Conservation (phyloP, 2,329 filamentous ascomycete genomes). For the Aspergillus aculeatus region DNA sequence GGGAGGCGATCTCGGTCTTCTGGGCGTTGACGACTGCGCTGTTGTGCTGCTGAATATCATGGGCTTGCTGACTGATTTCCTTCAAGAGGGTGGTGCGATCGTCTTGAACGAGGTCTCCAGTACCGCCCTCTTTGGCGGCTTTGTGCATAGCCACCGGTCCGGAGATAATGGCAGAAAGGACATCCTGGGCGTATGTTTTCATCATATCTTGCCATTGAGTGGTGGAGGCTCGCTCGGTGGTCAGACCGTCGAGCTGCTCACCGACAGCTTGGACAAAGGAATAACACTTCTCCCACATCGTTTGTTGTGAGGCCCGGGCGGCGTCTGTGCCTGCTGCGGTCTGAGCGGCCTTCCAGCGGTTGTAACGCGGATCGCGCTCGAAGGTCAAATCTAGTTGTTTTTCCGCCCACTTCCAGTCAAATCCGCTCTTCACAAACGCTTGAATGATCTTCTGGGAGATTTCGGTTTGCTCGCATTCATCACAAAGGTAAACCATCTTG, state of each 20-base stretch:
- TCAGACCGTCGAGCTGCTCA: constrained; percentile 26
- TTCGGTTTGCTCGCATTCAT: constrained; percentile 32
- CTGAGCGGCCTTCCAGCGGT: constrained; percentile 32
- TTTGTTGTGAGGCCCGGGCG: constrained; percentile 17
- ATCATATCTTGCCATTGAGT: constrained; percentile 21
- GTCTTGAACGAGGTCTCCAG: not conserved
- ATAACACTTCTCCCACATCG: constrained; percentile 34
- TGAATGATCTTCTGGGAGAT: constrained; percentile 33
- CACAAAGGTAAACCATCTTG: constrained; percentile 42
- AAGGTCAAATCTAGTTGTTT: constrained; percentile 30
- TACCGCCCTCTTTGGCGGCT: not conserved
- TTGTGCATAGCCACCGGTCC: constrained; percentile 9
- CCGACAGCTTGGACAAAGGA: constrained; percentile 33
- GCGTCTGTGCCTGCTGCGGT: constrained; percentile 13
- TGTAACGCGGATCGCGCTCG: constrained; percentile 21
- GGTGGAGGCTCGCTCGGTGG: constrained; percentile 14
- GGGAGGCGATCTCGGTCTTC: constrained; percentile 25
- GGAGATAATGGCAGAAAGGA: constrained; percentile 24
- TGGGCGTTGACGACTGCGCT: constrained; percentile 6
- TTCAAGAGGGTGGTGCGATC: not conserved
- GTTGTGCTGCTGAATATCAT: not conserved
- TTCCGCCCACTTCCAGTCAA: constrained; percentile 28
- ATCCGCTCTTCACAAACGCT: constrained; percentile 38
- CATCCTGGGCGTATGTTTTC: constrained; percentile 25
- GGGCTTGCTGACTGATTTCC: not conserved